Base-by-base conservation (phyloP, 108 stramenopile species). In the Pseudonitzschia multistriata region DNA sequence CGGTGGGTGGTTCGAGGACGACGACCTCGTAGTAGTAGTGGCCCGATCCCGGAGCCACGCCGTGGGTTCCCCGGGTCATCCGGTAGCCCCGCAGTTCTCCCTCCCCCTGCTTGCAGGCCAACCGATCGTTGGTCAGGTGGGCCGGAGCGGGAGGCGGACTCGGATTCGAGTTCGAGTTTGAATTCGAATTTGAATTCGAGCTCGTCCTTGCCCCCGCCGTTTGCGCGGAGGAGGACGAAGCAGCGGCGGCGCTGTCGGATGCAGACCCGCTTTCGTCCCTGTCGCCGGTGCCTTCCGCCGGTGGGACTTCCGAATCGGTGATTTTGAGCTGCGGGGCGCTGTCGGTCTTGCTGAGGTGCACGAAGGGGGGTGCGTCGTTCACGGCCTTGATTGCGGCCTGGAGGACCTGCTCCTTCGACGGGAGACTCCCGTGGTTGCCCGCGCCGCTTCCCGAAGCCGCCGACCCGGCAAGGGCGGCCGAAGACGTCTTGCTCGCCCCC, bases 81-180 rank as follows among this genome's bases (percentile, higher is more conserved):
- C 96, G 93, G 79, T 97, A 95, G 37, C 93, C 93, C 39, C 85
- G 66, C 75, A 81, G 81, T 3, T 77, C 81, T 34, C 82, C 88
- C 57, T 59, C 57, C 34, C 13, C 33, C 57, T 59, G 57, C 54
- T 80, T 85, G 66, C 86, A 69, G 13, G 74, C 70, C 34, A 92
- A 34, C 66, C 42, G 70, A 21, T 74, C 74, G 13, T 49, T 35
- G 37, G 57, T 24, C 64, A 29, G 31, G 5, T 33, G 33, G 31
- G n/a, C n/a, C n/a, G n/a, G n/a, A n/a, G n/a, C n/a, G n/a, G n/a
- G n/a, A n/a, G n/a, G n/a, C n/a, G n/a, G n/a, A n/a, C n/a, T n/a
- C n/a, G n/a, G n/a, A n/a, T n/a, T n/a, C n/a, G n/a, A n/a, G n/a
- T n/a, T n/a, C n/a, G n/a, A n/a, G n/a, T n/a, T n/a, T n/a, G n/a